Base-by-base conservation (phyloP, 192 early-diverging fungal species). In the Coemansia asiatica region DNA sequence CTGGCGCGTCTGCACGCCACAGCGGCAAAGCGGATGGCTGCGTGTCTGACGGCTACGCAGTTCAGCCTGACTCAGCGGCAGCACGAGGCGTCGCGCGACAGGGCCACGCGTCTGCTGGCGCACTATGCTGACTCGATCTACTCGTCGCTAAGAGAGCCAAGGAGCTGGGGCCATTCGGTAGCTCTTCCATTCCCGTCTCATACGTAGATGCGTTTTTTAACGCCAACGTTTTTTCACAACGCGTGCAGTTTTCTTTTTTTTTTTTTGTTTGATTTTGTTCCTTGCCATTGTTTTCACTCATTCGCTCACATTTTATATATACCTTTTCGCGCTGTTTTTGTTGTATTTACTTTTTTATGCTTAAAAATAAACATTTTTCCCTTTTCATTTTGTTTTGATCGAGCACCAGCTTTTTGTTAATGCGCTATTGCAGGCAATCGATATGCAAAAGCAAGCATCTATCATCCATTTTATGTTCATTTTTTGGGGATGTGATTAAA, bases 151-250 rank as follows among this genome's bases (percentile, higher is more conserved):
- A 69, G 66, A 55, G 72, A 81, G 69, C 59, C 78, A 25, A 68
- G 78, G 49, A 56, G 25, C 55, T 75, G 72, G 78, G 78, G 78
- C 69, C 78, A 81, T 44, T 81, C 78, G 21, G 73, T 81, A 4
- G 72, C 72, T 16, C 71, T 73, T 26, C 71, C 71, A 9, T 60
- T 56, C 33, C 65, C 71, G 18, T 27, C 44, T 28, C 47, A 64
- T 56, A 48, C 48, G 29, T 38, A 58, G n/a, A 36, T 16, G 23
- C 56, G 23, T 35, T 33, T 33, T 51, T 27, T 44, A 5, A 2
- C 15, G 40, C 40, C 40, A 44, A 44, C 40, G 15, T 44, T 53
- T 21, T 21, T 2, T 56, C n/a, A 31, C 21, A 28, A 16, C n/a
- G 40, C 38, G 27, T 60, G n/a, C 58, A 6, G 44, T 26, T 16